Evolutionary conservation across 2,329 filamentous ascomycete species (phyloP).

Genomic region (Trichoderma harzianum): DNA sequence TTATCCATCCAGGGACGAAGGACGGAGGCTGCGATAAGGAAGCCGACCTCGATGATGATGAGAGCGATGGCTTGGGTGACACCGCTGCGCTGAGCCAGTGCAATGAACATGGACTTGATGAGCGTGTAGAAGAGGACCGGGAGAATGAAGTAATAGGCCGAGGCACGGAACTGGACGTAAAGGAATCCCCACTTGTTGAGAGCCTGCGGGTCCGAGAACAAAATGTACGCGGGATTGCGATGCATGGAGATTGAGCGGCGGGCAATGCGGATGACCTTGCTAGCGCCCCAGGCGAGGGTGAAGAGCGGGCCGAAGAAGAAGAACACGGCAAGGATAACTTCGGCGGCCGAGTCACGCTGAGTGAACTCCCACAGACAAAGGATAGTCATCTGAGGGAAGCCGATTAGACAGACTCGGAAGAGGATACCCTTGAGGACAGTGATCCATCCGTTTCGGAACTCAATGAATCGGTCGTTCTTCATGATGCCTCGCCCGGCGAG

Average conservation of each 20-base stretch:
- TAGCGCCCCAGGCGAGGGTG: constrained; percentile 80
- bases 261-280: constrained; percentile 85
- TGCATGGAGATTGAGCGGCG: constrained; percentile 86
- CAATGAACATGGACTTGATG: constrained; percentile 88
- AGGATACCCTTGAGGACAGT: constrained; percentile 91
- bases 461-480: constrained; percentile 79
- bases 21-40: constrained; percentile 73
- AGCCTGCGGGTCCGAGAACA: constrained; percentile 90
- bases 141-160: constrained; percentile 92
- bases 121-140: constrained; percentile 74
- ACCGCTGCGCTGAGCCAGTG: constrained; percentile 68
- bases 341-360: constrained; percentile 75
- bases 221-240: constrained; percentile 94
- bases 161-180: constrained; percentile 94
- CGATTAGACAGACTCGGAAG: constrained; percentile 85
- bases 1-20: constrained; percentile 98
- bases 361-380: constrained; percentile 94
- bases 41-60: constrained; percentile 75
- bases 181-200: constrained; percentile 98
- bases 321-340: constrained; percentile 82
- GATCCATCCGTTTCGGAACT: constrained; percentile 93
- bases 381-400: constrained; percentile 86
- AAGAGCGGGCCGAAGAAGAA: constrained; percentile 78
- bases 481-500: constrained; percentile 73
- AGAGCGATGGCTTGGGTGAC: constrained; percentile 77